These are phyloP conservation scores for Cyclocybe cylindracea DNA, from an alignment of 768 basidiomycete genomes.

Conservation along the genomic window DNA sequence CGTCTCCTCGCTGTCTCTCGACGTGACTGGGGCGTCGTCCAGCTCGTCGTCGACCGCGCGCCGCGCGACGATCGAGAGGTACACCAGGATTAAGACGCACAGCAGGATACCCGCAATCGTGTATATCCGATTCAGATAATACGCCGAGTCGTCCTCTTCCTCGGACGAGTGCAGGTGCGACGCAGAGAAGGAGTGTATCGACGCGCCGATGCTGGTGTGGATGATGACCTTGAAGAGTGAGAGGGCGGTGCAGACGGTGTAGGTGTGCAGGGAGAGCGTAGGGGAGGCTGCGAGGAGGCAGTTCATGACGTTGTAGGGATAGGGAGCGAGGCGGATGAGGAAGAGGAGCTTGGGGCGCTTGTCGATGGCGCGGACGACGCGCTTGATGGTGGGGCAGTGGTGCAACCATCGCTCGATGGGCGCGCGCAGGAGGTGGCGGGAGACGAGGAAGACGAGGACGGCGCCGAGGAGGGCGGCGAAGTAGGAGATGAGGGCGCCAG, in stretches of 20 bases:
- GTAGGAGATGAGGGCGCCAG: conserved; percentile 86
- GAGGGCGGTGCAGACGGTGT: conserved; percentile 77
- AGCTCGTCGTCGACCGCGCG: conserved; percentile 55
- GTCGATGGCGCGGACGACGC: conserved; percentile 86
- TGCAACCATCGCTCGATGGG: conserved; percentile 73
- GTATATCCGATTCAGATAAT: conserved; percentile 56
- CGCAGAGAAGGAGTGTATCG: conserved; percentile 81
- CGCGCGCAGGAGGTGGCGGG: conserved; percentile 72
- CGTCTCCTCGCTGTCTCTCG: conserved; percentile 22
- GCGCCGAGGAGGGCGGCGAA: conserved; percentile 84
- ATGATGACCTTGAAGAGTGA: conserved; percentile 89
- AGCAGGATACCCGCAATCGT: conserved; percentile 70
- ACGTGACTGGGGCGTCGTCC: conserved; percentile 33
- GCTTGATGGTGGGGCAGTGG: conserved; percentile 68
- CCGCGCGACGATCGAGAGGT: conserved; percentile 80
- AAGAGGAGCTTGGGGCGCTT: conserved; percentile 85
- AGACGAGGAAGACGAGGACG: conserved; percentile 78
- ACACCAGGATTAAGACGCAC: conserved; percentile 75
- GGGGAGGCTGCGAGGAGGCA: conserved; percentile 88
- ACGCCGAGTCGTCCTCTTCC: conserved; percentile 43
- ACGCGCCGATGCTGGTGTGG: conserved; percentile 86
- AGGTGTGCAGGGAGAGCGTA: conserved; percentile 76
- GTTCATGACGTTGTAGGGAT: conserved; percentile 95
- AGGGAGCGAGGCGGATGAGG: conserved; percentile 89
- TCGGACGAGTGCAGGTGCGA: conserved; percentile 45